phyloP scores from a whole-genome alignment of 371 early-diverging fungal species.

The Ordospora pajunii region DNA sequence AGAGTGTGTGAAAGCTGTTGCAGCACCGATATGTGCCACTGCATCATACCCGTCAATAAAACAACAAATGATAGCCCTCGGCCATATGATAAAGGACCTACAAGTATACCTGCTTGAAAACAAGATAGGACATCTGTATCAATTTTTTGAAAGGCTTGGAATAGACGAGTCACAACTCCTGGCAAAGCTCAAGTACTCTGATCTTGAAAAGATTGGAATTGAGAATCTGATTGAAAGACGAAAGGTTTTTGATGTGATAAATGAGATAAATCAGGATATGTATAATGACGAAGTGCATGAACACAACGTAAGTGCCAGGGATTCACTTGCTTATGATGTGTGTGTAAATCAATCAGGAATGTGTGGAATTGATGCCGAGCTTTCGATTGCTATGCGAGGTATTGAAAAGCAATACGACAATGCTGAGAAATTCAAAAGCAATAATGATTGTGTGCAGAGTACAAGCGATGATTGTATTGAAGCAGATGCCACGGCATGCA shows the following conservation, averaged over 20 bases:
- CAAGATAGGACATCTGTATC: background rate
- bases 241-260: conserved; percentile 50
- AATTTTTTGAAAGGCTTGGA: background rate
- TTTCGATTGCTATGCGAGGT: background rate
- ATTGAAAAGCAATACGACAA: background rate
- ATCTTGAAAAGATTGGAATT: conserved; percentile 47
- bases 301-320: background rate
- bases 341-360: background rate
- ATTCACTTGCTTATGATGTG: background rate
- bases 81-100: background rate
- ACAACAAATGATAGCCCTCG: background rate
- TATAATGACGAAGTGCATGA: background rate
- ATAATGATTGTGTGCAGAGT: background rate
- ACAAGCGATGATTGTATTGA: background rate
- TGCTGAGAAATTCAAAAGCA: background rate
- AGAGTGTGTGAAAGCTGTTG: background rate
- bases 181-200: conserved; percentile 37
- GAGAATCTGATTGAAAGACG: conserved; percentile 41
- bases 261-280: conserved; percentile 33
- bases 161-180: conserved; percentile 15
- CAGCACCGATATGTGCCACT: background rate
- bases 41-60: background rate
- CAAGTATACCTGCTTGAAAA: background rate
- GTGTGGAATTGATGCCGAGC: background rate
- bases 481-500: background rate